A percentile compares a stretch with the other conserved stretches of the same genome.
Conservation (phyloP, 2,329 filamentous ascomycete species). For the Diaporthe sp. region DNA sequence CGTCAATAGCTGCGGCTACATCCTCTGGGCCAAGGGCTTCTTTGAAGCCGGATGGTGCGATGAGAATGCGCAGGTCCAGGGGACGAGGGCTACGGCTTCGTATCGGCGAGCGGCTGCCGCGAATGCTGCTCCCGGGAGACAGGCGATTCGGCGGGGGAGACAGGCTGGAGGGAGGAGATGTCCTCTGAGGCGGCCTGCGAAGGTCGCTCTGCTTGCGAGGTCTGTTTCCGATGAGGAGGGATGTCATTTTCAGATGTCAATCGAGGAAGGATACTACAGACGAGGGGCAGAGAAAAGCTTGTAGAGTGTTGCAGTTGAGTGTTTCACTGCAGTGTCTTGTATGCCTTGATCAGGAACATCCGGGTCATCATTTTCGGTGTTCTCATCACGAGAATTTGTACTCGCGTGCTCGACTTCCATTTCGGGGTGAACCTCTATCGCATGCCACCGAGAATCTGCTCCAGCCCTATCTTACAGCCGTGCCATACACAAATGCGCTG, state of each 20-base stretch:
- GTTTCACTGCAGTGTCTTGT: background rate
- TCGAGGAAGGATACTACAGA: background rate
- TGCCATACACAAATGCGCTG: slow-evolving; percentile 3
- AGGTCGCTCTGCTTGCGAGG: slow-evolving; percentile 5
- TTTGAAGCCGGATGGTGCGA: slow-evolving; percentile 67
- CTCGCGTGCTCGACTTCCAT: slow-evolving; percentile 13
- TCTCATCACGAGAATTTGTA: slow-evolving; percentile 15
- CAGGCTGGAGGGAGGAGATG: slow-evolving; percentile 14
- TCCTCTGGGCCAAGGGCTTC: slow-evolving; percentile 62
- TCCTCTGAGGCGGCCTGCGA: background rate
- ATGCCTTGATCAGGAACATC: background rate
- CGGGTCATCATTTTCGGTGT: background rate
- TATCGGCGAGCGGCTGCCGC: slow-evolving; percentile 10
- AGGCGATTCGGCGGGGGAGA: slow-evolving; percentile 13
- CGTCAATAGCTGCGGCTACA: slow-evolving; percentile 64
- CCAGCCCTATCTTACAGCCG: slow-evolving; percentile 11
- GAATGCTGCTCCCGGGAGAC: slow-evolving; percentile 6
- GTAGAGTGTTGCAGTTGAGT: background rate
- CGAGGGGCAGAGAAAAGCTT: background rate
- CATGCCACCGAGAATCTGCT: background rate
- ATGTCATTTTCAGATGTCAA: background rate
- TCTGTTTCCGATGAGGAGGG: background rate
- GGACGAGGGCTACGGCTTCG: slow-evolving; percentile 49
- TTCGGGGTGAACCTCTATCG: background rate
- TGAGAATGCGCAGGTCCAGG: slow-evolving; percentile 50